Evolutionary conservation across 176 grass and related monocot species (phyloP), one percentile per base, ranked within the genome.

Genomic region (Pharus latifolius): DNA sequence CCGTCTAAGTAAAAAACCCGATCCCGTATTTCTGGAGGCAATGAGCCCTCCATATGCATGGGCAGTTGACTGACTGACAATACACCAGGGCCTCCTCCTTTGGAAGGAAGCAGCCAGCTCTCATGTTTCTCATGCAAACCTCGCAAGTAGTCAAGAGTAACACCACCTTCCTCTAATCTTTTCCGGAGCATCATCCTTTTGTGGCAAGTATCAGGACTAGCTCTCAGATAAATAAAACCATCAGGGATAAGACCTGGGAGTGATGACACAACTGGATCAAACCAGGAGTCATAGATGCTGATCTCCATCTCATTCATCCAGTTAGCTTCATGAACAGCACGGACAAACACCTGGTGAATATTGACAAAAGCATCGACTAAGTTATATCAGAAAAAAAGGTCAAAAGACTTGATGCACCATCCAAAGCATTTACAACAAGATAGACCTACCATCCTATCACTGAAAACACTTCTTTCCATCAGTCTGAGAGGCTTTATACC

Each of bases 221-320:
- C 96, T 74, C 96, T 84, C 61, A 99, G 59, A 75, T 99, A 99
- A 62, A 99, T 99, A 84, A 99, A 99, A 20, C 84, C 90, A 45
- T 99, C 96, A 49, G 96, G 96, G 46, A 99, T 81, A 38, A 99
- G 90, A 43, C 87, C 96, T 50, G 96, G 96, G 48, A 99, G 78
- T 1, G 80, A 88, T 56, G 96, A 88, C 2, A 99, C 90, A 68
- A 99, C 90, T 0, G 90, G 90, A 83, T 99, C 96, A 56, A 99
- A 99, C 96, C 96, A 99, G 7, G 96, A 91, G 54, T 99, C 96
- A 7, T 99, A 99, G 24, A 99, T 99, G 79, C 84, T 91, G 56
- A 99, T 99, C 69, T 99, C 96, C 96, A 95, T 95, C 70, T 91
- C 90, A 86, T 88, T 94, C 96, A 99, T 99, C 96, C 96, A 99